phyloP scores from a whole-genome alignment of 495 filamentous ascomycete genomes.

The Ascobolus immersus region DNA sequence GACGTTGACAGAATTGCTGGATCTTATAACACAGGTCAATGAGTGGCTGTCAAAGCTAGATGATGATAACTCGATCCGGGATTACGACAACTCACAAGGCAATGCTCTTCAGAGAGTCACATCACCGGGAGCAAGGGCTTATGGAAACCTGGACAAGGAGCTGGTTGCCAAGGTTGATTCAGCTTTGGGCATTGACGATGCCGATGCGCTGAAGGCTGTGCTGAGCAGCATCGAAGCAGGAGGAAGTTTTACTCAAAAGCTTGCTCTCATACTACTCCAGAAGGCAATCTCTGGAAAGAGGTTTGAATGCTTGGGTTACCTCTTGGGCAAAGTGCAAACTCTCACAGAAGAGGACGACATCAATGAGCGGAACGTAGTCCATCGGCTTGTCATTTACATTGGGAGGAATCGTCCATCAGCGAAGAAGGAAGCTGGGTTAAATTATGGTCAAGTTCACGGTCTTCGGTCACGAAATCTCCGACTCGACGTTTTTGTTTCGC shows the following conservation, averaged over 20 bases:
- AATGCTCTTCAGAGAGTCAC: slow-evolving; percentile 32
- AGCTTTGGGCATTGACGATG: slow-evolving; percentile 51
- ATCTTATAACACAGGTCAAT: slow-evolving; percentile 55
- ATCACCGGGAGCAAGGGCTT: slow-evolving; percentile 37
- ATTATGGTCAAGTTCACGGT: no score
- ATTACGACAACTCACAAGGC: slow-evolving; percentile 17
- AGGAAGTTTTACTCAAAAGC: slow-evolving; percentile 28
- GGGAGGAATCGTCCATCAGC: no score
- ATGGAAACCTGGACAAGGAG: slow-evolving; percentile 40
- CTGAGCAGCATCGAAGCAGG: slow-evolving; percentile 29
- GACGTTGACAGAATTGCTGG: slow-evolving; percentile 37
- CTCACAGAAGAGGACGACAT: slow-evolving; percentile 76
- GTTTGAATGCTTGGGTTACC: slow-evolving; percentile 36
- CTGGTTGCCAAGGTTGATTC: slow-evolving; percentile 51
- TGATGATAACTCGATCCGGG: slow-evolving; percentile 35
- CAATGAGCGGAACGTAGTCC: slow-evolving; percentile 77
- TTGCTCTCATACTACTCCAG: slow-evolving; percentile 60
- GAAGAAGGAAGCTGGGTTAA: no score
- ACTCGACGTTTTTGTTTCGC: no score
- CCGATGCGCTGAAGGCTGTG: slow-evolving; percentile 28
- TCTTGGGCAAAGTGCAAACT: slow-evolving; percentile 38
- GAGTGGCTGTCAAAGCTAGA: slow-evolving; percentile 65
- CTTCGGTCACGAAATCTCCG: no score
- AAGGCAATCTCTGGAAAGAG: slow-evolving; percentile 51
- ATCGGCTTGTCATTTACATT: slow-evolving; percentile 72